Evolutionary conservation across 2,329 filamentous ascomycete genomes (phyloP).

Genomic region (Madurella fahalii): DNA sequence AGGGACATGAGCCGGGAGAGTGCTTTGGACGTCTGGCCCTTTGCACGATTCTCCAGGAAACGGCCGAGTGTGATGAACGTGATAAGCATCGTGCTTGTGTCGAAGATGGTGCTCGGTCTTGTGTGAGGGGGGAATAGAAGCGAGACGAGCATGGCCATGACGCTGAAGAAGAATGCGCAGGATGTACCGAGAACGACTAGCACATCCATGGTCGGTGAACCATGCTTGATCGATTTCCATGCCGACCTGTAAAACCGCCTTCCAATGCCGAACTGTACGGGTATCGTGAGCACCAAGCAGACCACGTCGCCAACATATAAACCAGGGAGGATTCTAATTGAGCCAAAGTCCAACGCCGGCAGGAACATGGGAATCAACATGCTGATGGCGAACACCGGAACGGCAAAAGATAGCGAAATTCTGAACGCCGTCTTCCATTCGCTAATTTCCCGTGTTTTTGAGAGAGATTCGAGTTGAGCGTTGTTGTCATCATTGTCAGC

Average conservation of each 20-base stretch:
- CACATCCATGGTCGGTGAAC: constrained; percentile 95
- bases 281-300: constrained; percentile 79
- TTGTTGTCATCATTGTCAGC: constrained; percentile 94
- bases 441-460: constrained; percentile 93
- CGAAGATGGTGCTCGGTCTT: constrained; percentile 84
- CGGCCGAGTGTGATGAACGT: constrained; percentile 90
- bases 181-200: constrained; percentile 91
- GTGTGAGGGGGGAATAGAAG: constrained; percentile 70
- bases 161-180: constrained; percentile 92
- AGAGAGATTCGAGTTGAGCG: constrained; percentile 89
- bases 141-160: constrained; percentile 81
- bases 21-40: constrained; percentile 93
- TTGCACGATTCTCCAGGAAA: constrained; percentile 89
- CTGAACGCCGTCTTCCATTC: constrained; percentile 85
- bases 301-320: constrained; percentile 85
- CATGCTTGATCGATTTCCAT: constrained; percentile 88
- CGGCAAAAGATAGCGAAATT: constrained; percentile 72
- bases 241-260: constrained; percentile 90
- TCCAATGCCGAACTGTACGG: constrained; percentile 94
- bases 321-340: constrained; percentile 61
- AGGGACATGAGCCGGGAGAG: constrained; percentile 93
- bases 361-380: constrained; percentile 92
- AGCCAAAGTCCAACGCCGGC: constrained; percentile 72
- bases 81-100: constrained; percentile 97
- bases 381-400: constrained; percentile 87